phyloP scores from a whole-genome alignment of 1,284 basidiomycete genomes.

The Leccinum griseonigrum region DNA sequence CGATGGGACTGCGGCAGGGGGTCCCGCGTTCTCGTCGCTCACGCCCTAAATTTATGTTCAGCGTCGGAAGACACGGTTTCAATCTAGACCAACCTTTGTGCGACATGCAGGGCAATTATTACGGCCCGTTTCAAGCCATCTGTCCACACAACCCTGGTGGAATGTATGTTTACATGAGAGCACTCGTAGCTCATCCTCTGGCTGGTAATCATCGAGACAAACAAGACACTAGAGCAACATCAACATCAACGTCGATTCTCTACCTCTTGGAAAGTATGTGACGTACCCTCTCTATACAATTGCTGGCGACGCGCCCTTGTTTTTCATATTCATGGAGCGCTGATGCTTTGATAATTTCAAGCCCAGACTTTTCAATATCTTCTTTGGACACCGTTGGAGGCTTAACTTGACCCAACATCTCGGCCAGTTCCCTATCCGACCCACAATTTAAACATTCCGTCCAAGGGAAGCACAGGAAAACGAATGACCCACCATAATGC shows the following conservation, averaged over 20 bases:
- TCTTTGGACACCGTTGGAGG: conserved; percentile 77
- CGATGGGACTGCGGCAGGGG: conserved; percentile 8
- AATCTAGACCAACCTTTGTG: conserved; percentile 47
- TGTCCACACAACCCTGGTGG: conserved; percentile 84
- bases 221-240: conserved; percentile 59
- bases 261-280: neutral
- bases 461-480: neutral
- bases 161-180: conserved; percentile 83
- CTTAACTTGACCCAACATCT: conserved; percentile 74
- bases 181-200: conserved; percentile 73
- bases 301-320: conserved; percentile 64
- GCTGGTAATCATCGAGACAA: conserved; percentile 79
- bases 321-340: conserved; percentile 54
- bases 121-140: conserved; percentile 79
- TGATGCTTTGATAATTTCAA: conserved; percentile 64
- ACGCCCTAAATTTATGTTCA: conserved; percentile 27
- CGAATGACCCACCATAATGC: conserved; percentile 57
- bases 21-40: conserved; percentile 16
- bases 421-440: conserved; percentile 63
- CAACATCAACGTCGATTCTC: neutral
- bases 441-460: conserved; percentile 5
- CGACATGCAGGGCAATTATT: conserved; percentile 93
- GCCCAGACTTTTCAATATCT: conserved; percentile 78
- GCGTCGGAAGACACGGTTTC: neutral
- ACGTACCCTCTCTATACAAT: conserved; percentile 73